Conservation (phyloP, 2,329 filamentous ascomycete species). For the Paracamarosporium sp. region DNA sequence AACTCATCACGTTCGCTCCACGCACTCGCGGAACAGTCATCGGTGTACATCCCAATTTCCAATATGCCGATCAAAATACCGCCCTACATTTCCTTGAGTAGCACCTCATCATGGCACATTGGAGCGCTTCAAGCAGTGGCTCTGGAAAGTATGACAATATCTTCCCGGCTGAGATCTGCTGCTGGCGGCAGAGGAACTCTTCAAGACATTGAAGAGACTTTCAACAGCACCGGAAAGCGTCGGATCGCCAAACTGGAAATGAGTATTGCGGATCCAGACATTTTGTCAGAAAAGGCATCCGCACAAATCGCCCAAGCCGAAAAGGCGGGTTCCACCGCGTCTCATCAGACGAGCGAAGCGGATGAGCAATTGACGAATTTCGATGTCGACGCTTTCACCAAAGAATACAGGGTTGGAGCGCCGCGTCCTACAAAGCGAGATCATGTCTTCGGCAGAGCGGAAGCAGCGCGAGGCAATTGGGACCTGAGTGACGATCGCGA, state of each 20-base stretch:
- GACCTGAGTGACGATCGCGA: slow-evolving; percentile 34
- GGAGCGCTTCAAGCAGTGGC: slow-evolving; percentile 78
- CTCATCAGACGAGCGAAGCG: slow-evolving; percentile 22
- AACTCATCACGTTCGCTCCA: slow-evolving; percentile 78
- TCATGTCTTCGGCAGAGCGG: slow-evolving; percentile 51
- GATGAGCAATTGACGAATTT: slow-evolving; percentile 29
- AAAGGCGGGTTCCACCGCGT: slow-evolving; percentile 33
- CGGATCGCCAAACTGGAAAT: slow-evolving; percentile 78
- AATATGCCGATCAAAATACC: slow-evolving; percentile 66
- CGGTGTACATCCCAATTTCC: slow-evolving; percentile 76
- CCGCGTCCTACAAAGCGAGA: slow-evolving; percentile 27
- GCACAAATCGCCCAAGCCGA: slow-evolving; percentile 31
- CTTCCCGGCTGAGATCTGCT: slow-evolving; percentile 68
- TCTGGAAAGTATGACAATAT: slow-evolving; percentile 79
- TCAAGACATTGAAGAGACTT: slow-evolving; percentile 67
- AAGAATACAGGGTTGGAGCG: slow-evolving; percentile 32
- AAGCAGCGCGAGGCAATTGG: slow-evolving; percentile 50
- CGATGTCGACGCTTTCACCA: slow-evolving; percentile 43
- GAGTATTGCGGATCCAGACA: slow-evolving; percentile 58
- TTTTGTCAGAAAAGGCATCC: slow-evolving; percentile 31
- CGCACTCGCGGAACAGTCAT: slow-evolving; percentile 72
- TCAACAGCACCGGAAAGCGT: slow-evolving; percentile 81
- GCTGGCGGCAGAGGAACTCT: slow-evolving; percentile 59
- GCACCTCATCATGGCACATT: slow-evolving; percentile 76
- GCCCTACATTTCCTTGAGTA: slow-evolving; percentile 65